These are phyloP conservation scores for Petunia hybrid DNA, from an alignment of 305 asterid genomes.

Conservation along the genomic window DNA sequence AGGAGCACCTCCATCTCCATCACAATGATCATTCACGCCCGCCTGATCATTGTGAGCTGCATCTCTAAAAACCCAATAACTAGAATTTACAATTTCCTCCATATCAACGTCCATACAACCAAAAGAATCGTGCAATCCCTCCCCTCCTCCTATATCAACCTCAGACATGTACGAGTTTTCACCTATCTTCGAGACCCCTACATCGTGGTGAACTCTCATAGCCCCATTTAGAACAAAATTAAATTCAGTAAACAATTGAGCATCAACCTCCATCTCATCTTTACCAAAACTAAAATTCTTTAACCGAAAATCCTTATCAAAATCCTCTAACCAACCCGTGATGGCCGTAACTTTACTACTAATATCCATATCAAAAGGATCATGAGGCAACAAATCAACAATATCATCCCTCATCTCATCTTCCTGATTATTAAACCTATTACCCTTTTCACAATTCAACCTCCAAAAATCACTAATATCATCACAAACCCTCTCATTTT, in stretches of 20 bases:
- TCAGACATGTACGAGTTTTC: conserved; percentile 33
- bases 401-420: conserved; percentile 48
- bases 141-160: conserved; percentile 40
- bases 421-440: neutral
- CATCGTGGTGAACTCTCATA: conserved; percentile 45
- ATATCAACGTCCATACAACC: conserved; percentile 38
- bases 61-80: conserved; percentile 41
- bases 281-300: conserved; percentile 44
- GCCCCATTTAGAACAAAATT: conserved; percentile 52
- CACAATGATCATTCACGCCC: conserved; percentile 33
- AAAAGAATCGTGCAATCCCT: conserved; percentile 38
- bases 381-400: conserved; percentile 67
- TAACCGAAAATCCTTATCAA: conserved; percentile 42
- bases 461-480: conserved; percentile 35
- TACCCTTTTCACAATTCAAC: conserved; percentile 30
- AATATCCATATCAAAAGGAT: conserved; percentile 73
- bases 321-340: conserved; percentile 59
- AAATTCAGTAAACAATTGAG: conserved; percentile 46
- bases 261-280: conserved; percentile 48
- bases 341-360: conserved; percentile 50
- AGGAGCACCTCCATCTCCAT: conserved; percentile 51
- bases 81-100: conserved; percentile 55
- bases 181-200: conserved; percentile 37
- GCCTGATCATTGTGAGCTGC: conserved; percentile 35
- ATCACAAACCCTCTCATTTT: conserved; percentile 23